Percentiles rank a stretch among this genome's conserved stretches.
These are phyloP conservation scores for Rhodamnia rubescens DNA, from an alignment of 345 rosid species.

Conservation along the genomic window DNA sequence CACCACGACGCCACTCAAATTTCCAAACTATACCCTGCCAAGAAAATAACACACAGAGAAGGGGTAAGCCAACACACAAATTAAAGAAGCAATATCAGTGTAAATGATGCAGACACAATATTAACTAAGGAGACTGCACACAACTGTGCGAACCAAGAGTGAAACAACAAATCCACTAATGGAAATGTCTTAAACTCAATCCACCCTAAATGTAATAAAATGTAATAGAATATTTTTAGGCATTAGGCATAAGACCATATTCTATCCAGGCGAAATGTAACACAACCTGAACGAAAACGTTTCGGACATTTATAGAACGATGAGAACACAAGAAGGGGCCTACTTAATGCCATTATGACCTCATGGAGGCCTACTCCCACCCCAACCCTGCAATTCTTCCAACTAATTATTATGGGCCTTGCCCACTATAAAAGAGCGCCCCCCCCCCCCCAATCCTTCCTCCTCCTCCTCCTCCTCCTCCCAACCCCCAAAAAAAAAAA, in stretches of 20 bases:
- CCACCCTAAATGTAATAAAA: not conserved
- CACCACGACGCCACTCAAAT: conserved; percentile 75
- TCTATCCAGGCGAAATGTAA: not conserved
- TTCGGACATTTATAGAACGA: not conserved
- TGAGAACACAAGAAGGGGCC: not conserved
- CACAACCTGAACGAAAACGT: not conserved
- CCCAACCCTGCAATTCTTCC: no score
- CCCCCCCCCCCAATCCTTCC: no score
- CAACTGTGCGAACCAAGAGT: not conserved
- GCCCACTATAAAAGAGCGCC: no score
- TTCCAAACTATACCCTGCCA: conserved; percentile 85
- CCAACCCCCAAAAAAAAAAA: no score
- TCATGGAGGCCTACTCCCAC: no score
- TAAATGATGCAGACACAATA: not conserved
- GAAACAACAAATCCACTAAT: not conserved
- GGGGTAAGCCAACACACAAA: not conserved
- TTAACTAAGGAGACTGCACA: not conserved
- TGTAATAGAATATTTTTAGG: not conserved
- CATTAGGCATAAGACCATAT: not conserved
- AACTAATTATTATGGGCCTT: no score
- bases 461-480: no score
- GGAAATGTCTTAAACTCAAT: not conserved
- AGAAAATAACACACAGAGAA: conserved; percentile 3
- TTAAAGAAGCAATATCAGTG: not conserved
- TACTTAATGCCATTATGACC: no score